phyloP scores from a whole-genome alignment of 495 filamentous ascomycete genomes.

The Penicillium mononematosum region DNA sequence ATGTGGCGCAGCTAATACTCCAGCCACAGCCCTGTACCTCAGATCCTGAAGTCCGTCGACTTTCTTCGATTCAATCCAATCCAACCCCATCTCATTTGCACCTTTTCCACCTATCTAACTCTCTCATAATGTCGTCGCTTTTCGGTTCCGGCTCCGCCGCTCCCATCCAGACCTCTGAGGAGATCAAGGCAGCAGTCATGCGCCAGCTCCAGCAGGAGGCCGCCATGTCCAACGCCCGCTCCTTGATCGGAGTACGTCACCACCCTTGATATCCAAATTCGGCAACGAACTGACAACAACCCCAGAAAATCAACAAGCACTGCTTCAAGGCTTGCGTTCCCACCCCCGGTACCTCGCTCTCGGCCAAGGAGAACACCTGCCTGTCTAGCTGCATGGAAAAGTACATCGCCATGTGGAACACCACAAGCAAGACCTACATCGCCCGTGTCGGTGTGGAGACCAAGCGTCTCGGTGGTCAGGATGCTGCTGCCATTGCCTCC shows the following conservation, averaged over 20 bases:
- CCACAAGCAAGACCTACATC: conserved; percentile 74
- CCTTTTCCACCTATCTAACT: conserved; percentile 5
- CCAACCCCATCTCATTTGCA: background rate
- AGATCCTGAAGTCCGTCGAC: conserved; percentile 13
- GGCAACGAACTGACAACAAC: conserved; percentile 8
- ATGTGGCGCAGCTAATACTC: conserved; percentile 30
- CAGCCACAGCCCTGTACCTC: conserved; percentile 26
- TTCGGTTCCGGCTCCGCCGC: conserved; percentile 30
- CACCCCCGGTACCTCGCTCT: conserved; percentile 75
- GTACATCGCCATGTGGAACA: conserved; percentile 93
- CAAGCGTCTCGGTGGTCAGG: conserved; percentile 36
- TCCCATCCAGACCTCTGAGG: conserved; percentile 46
- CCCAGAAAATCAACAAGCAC: conserved; percentile 91
- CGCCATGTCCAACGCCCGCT: conserved; percentile 70
- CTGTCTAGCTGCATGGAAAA: conserved; percentile 92
- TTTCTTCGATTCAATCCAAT: conserved; percentile 12
- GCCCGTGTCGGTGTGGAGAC: conserved; percentile 64
- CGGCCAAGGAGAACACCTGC: conserved; percentile 70
- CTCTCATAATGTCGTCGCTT: conserved; percentile 42
- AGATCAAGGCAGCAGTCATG: conserved; percentile 69
- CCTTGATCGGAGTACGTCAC: conserved; percentile 67
- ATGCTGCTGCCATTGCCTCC: conserved; percentile 27
- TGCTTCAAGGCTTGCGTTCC: conserved; percentile 94
- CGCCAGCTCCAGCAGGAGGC: conserved; percentile 71
- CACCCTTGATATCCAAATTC: background rate